Evolutionary conservation across 2,329 filamentous ascomycete species (phyloP), one percentile per base, ranked within the genome.

Genomic region (Periglandula ipomoeae): DNA sequence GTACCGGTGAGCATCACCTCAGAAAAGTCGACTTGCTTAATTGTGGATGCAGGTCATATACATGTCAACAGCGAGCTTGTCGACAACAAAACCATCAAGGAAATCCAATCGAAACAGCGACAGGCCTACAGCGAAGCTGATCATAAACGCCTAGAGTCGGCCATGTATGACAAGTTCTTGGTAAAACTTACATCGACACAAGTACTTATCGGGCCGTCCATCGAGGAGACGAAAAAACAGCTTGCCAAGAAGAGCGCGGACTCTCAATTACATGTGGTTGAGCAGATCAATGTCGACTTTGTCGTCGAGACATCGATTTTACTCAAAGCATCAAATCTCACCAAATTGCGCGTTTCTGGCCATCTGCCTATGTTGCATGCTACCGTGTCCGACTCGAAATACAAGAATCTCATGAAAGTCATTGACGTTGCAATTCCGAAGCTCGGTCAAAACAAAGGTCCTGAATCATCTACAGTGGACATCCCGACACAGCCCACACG

Each of bases 141-240:
- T 61, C 89, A 89, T 64, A 84, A 86, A 64, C 81, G 84, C 41
- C 79, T 99, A 4, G 89, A 97, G 64, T 87, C 85, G 15, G 75
- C 95, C 58, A 95, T 99, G 86, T 99, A 99, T 62, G 93, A 99
- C 73, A 93, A 89, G 48, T 99, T 98, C 65, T 73, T 89, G 38
- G 79, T 99, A 57, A 95, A 95, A 61, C 74, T 99, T 24, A 85
- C 94, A 19, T 95, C 91, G 0, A 98, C 93, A 0, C 93, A 99
- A 65, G 82, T 98, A 17, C 76, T 99, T 40, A 95, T 98, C 53
- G 93, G 93, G 0, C 89, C 90, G 0, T 94, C 91, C 0, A 88
- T 98, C 43, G 85, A 94, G 47, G 87, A 88, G 55, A 93, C 94
- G 0, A 93, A 91, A 61, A 76, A 82, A 4, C 89, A 96, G 57